Percentiles rank a stretch among this genome's conserved stretches.
phyloP scores from a whole-genome alignment of 2,329 filamentous ascomycete species.

The Talaromyces sp. region DNA sequence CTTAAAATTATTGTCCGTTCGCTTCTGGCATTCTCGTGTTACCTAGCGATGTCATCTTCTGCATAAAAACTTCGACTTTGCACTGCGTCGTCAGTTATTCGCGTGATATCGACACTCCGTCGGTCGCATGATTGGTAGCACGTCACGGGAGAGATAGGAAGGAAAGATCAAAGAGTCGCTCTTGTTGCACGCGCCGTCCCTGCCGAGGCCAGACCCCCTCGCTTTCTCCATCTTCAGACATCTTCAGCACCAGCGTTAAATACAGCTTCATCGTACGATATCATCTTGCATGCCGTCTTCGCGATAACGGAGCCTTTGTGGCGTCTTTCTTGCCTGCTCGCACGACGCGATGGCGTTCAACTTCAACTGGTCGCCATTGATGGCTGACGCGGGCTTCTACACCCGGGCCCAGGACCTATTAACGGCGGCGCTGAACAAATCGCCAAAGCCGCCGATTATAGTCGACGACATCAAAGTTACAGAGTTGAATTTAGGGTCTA shows the following conservation, averaged over 20 bases:
- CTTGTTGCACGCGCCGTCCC: constrained; percentile 13
- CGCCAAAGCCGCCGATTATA: constrained; percentile 95
- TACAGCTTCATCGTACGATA: constrained; percentile 5
- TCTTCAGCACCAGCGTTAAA: neutral
- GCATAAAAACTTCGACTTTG: neutral
- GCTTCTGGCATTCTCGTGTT: neutral
- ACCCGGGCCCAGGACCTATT: constrained; percentile 88
- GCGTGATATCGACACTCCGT: neutral
- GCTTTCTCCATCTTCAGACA: neutral
- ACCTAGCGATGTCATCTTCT: neutral
- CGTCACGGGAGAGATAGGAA: constrained; percentile 17
- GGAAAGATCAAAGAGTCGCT: neutral
- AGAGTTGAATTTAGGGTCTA: constrained; percentile 92
- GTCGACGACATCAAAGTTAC: constrained; percentile 99
- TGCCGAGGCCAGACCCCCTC: constrained; percentile 8
- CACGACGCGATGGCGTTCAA: constrained; percentile 82
- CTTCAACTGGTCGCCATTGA: constrained; percentile 99
- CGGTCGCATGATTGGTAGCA: constrained; percentile 11
- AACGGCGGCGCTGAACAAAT: constrained; percentile 94
- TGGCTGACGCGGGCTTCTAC: constrained; percentile 89
- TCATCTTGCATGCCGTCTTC: constrained; percentile 7
- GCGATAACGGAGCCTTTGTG: constrained; percentile 12
- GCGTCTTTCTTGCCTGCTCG: constrained; percentile 15
- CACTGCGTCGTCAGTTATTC: neutral
- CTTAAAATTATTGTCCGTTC: constrained; percentile 1